Conservation (phyloP, 164 flowering plant genomes). For the Nymphaea thermarum region DNA sequence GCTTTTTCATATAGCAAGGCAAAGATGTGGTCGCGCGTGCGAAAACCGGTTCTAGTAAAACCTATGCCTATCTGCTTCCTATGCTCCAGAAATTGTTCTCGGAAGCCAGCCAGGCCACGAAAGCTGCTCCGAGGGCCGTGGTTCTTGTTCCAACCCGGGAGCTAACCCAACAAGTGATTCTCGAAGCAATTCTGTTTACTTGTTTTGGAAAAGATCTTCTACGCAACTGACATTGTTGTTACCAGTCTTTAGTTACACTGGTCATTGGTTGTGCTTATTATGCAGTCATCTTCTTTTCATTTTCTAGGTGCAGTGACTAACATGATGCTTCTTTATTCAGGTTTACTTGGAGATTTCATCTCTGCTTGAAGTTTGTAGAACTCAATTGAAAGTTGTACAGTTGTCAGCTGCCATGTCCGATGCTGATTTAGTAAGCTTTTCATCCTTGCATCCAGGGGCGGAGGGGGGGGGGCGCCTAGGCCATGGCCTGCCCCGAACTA, state of each 20-base stretch:
- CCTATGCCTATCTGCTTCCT: constrained; percentile 87
- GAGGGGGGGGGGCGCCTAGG: no score
- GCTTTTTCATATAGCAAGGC: constrained; percentile 47
- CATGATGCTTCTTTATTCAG: constrained; percentile 17
- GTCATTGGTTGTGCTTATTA: no score
- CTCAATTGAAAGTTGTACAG: constrained; percentile 66
- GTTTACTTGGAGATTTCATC: constrained; percentile 53
- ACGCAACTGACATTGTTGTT: background rate
- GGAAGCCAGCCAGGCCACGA: constrained; percentile 20
- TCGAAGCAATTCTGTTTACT: background rate
- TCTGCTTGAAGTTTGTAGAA: constrained; percentile 67
- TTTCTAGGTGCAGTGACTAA: background rate
- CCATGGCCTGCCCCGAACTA: no score
- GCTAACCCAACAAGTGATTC: constrained; percentile 62
- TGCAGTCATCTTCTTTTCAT: background rate
- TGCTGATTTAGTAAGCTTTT: constrained; percentile 58
- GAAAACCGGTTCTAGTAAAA: constrained; percentile 95
- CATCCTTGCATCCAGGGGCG: background rate
- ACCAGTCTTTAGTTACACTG: background rate
- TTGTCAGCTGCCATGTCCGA: constrained; percentile 45
- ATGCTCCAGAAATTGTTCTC: constrained; percentile 77
- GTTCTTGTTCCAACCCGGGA: constrained; percentile 87
- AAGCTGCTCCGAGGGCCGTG: constrained; percentile 50
- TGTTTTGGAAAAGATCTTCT: background rate
- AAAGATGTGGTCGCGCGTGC: constrained; percentile 91